Conservation (phyloP, 139 green algal genomes). For the Microglena sp. region DNA sequence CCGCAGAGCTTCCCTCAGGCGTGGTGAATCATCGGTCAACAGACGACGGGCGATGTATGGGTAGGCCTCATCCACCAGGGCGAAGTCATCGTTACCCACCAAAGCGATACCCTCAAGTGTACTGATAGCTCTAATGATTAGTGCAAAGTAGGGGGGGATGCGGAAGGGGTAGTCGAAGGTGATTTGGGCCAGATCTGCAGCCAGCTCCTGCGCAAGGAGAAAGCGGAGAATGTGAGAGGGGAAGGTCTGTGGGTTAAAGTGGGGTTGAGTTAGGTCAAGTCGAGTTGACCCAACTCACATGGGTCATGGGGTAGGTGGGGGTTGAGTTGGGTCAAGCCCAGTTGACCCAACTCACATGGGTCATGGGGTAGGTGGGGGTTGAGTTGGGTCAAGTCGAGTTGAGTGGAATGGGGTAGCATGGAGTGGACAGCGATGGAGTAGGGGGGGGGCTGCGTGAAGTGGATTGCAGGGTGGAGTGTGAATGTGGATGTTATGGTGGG, state of each 20-base stretch:
- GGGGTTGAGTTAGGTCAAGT: not conserved
- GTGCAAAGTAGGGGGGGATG: slow-evolving; percentile 74
- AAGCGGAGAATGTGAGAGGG: not conserved
- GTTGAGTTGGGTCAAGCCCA: too few relatives aligned
- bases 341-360: too few relatives aligned
- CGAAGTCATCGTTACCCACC: slow-evolving; percentile 85
- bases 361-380: too few relatives aligned
- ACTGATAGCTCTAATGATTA: slow-evolving; percentile 87
- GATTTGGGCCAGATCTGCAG: slow-evolving; percentile 94
- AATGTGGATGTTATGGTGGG: too few relatives aligned
- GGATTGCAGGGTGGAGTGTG: too few relatives aligned
- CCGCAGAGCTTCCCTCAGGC: slow-evolving; percentile 68
- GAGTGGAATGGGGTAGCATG: too few relatives aligned
- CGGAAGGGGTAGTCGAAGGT: slow-evolving; percentile 96
- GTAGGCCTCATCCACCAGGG: slow-evolving; percentile 96
- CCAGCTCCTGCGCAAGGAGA: slow-evolving; percentile 72
- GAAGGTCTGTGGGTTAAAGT: not conserved
- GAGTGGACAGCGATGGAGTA: too few relatives aligned
- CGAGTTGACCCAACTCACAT: not conserved
- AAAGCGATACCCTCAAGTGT: slow-evolving; percentile 59
- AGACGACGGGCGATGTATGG: slow-evolving; percentile 90
- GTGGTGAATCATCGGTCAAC: slow-evolving; percentile 82
- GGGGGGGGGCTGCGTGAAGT: too few relatives aligned
- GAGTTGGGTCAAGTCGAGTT: too few relatives aligned
- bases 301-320: not conserved